phyloP scores from a whole-genome alignment of 345 rosid species.

The Limnanthes douglasii region DNA sequence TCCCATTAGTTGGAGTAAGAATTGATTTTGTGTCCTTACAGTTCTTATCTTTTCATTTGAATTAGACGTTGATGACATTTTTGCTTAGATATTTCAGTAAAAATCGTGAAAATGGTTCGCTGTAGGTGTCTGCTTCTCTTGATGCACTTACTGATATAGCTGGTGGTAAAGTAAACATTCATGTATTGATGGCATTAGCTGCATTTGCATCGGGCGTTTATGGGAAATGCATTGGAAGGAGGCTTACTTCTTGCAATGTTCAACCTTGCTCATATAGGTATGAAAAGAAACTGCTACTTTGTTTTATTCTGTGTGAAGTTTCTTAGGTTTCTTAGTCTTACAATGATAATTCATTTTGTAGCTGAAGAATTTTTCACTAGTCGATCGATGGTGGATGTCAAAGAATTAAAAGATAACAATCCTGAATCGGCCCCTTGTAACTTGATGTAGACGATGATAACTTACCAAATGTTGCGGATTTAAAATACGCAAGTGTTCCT shows the following conservation, averaged over 20 bases:
- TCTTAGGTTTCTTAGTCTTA: constrained; percentile 3
- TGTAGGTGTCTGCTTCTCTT: constrained; percentile 77
- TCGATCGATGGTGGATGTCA: constrained; percentile 85
- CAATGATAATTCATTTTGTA: too few relatives aligned
- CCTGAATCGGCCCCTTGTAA: constrained; percentile 67
- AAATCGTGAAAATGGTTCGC: not conserved
- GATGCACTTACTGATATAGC: constrained; percentile 84
- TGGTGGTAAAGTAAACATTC: constrained; percentile 90
- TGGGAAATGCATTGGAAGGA: constrained; percentile 95
- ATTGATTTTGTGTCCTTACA: not conserved
- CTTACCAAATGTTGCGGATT: constrained; percentile 53
- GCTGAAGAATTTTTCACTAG: constrained; percentile 98
- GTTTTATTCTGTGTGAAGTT: not conserved
- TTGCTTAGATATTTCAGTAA: not conserved
- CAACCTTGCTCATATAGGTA: constrained; percentile 94
- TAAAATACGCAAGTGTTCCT: constrained; percentile 62
- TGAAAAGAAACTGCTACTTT: constrained; percentile 1
- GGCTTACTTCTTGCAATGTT: constrained; percentile 95
- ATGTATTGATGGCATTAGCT: constrained; percentile 92
- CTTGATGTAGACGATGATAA: constrained; percentile 42
- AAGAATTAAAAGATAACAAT: constrained; percentile 81
- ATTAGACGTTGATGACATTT: not conserved
- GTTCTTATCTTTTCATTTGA: not conserved
- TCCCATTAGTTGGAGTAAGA: constrained; percentile 85
- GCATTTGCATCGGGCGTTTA: constrained; percentile 89